phyloP scores from a whole-genome alignment of 345 rosid species.

The Populus pruinosa region DNA sequence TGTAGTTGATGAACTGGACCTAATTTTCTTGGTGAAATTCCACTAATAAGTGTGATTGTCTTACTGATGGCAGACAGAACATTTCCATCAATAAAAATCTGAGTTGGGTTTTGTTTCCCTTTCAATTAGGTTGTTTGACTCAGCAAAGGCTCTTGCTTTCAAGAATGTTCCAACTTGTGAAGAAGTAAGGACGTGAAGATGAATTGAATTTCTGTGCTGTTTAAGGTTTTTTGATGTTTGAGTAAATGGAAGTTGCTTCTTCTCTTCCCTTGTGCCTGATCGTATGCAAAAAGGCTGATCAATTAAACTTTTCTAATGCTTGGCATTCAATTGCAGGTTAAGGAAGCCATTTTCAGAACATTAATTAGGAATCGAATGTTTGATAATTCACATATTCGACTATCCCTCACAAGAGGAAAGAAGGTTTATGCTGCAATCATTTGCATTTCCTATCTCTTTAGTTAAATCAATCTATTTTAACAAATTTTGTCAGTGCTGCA shows the following conservation, averaged over 20 bases:
- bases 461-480: background rate
- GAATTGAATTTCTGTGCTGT: constrained; percentile 2
- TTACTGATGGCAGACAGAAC: background rate
- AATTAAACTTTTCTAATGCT: too few species aligned
- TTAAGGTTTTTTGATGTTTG: too few species aligned
- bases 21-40: background rate
- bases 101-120: constrained; percentile 13
- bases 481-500: background rate
- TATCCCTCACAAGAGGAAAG: constrained; percentile 83
- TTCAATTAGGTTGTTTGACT: constrained; percentile 64
- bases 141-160: constrained; percentile 88
- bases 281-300: too few species aligned
- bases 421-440: constrained; percentile 41
- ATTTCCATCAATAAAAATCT: background rate
- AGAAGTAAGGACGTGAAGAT: constrained; percentile 44
- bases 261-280: background rate
- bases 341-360: constrained; percentile 77
- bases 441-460: background rate
- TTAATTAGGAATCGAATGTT: constrained; percentile 82
- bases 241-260: background rate
- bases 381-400: constrained; percentile 75
- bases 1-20: background rate
- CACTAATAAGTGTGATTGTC: background rate
- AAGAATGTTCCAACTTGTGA: constrained; percentile 66
- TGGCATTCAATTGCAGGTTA: constrained; percentile 43